Conservation (phyloP, 2,329 filamentous ascomycete species). For the Blumeria graminis region DNA sequence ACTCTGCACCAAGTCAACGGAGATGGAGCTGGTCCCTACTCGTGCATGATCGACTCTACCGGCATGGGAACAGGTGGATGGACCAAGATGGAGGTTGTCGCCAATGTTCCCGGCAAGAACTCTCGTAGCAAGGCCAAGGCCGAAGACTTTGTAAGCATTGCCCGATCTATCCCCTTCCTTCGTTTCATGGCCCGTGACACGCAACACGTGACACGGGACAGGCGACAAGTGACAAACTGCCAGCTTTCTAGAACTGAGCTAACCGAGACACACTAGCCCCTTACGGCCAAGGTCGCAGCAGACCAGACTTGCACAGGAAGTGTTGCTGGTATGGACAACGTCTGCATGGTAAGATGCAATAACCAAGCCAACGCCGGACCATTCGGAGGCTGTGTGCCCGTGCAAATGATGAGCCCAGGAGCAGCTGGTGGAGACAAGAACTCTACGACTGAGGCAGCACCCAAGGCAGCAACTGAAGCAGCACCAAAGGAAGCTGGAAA, state of each 20-base stretch:
- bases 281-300: constrained; percentile 14
- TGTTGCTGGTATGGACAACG: constrained; percentile 30
- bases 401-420: constrained; percentile 19
- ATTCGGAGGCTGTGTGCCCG: constrained; percentile 35
- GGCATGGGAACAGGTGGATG: background rate
- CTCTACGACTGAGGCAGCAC: background rate
- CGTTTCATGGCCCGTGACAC: too few relatives aligned
- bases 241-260: constrained; percentile 18
- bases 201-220: too few relatives aligned
- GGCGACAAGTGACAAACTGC: constrained; percentile 1
- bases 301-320: constrained; percentile 32
- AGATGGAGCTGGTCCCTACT: constrained; percentile 18
- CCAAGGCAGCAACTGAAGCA: background rate
- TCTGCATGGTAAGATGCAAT: constrained; percentile 35
- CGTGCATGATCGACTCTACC: constrained; percentile 23
- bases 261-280: constrained; percentile 26
- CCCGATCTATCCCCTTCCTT: constrained; percentile 18
- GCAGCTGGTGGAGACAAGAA: background rate
- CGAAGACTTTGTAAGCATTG: constrained; percentile 26
- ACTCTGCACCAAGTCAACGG: constrained; percentile 3
- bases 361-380: constrained; percentile 33
- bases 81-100: too few relatives aligned
- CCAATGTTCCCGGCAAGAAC: too few relatives aligned
- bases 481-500: background rate
- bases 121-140: constrained; percentile 26